Base-by-base conservation (phyloP, 495 filamentous ascomycete genomes). In the Aspergillus sclerotioniger region DNA sequence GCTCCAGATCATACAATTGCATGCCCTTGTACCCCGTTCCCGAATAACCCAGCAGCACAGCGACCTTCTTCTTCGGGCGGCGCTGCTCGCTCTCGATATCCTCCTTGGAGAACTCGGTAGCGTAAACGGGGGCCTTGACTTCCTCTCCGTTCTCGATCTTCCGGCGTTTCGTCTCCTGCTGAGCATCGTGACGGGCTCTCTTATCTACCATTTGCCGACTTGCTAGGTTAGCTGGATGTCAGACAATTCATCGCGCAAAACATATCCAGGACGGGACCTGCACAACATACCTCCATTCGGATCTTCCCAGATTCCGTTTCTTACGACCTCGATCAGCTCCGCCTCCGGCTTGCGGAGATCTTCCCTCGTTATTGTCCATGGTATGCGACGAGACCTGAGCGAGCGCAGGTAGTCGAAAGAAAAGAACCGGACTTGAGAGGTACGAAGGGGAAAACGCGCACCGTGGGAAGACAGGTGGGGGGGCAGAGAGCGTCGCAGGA, bases 11-110 rank as follows among this genome's bases (percentile, higher is more conserved):
- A 45, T 68, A 85, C 80, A 97, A 84, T 71, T 98, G 94, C 83
- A 98, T 92, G 57, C 94, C 94, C 72, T 90, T 91, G 74, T 98
- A 98, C 13, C 95, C 95, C n/a, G 89, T 95, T 25, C 94, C 94
- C 20, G 91, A 90, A 68, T 98, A 98, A 6, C 95, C 93, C 60
- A 98, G 84, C 77, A 98, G 70, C 15, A 98, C 89, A 17, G 94
- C 95, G 25, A 95, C 94, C 74, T 98, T 98, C 67, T 89, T 85
- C 77, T 98, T 98, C 3, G 94, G 94, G 48, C 85, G 87, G 49
- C 92, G 83, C 64, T 86, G 85, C 71, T 98, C 92, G 35, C 82
- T 83, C 6, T 86, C 88, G 58, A 96, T 91, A 74, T 96, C 92
- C 57, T 92, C 90, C 59, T 82, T 73, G 12, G 84, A 79, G 65